Conservation (phyloP, 73 alveolate species). For the Durusdinium trenchii region DNA sequence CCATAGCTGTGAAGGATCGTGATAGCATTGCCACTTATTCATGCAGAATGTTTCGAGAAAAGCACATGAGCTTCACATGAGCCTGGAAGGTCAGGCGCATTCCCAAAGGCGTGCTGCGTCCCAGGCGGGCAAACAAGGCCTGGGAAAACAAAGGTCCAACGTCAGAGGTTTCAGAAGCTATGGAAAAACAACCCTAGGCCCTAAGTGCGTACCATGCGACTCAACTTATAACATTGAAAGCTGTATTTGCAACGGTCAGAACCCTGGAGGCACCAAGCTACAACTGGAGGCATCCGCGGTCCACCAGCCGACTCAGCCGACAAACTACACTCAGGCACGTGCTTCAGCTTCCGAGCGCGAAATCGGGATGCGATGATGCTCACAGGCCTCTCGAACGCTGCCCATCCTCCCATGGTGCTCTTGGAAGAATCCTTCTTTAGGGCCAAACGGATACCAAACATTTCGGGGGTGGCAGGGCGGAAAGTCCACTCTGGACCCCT, state of each 20-base stretch:
- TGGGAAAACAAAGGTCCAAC: not conserved
- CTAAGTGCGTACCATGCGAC: no score
- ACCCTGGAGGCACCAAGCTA: not conserved
- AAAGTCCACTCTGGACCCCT: no score
- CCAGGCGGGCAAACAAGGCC: slow-evolving; percentile 90
- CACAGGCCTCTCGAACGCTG: slow-evolving; percentile 33
- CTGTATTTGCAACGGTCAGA: no score
- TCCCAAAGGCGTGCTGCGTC: slow-evolving; percentile 80
- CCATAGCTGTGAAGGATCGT: no score
- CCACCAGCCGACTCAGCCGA: not conserved
- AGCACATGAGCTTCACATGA: not conserved
- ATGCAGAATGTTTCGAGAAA: no score
- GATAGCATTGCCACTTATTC: not conserved
- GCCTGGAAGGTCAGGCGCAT: slow-evolving; percentile 84
- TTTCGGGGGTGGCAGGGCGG: no score
- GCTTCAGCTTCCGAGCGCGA: slow-evolving; percentile 88
- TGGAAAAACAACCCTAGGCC: no score
- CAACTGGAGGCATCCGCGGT: not conserved
- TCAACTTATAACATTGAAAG: no score
- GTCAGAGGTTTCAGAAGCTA: not conserved
- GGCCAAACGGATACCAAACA: no score
- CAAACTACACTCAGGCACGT: no score
- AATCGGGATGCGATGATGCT: slow-evolving; percentile 67
- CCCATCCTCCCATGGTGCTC: not conserved
- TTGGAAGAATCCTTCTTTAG: no score